Evolutionary conservation across 2,329 filamentous ascomycete genomes (phyloP).

Genomic region (Ceratocystis papillata): DNA sequence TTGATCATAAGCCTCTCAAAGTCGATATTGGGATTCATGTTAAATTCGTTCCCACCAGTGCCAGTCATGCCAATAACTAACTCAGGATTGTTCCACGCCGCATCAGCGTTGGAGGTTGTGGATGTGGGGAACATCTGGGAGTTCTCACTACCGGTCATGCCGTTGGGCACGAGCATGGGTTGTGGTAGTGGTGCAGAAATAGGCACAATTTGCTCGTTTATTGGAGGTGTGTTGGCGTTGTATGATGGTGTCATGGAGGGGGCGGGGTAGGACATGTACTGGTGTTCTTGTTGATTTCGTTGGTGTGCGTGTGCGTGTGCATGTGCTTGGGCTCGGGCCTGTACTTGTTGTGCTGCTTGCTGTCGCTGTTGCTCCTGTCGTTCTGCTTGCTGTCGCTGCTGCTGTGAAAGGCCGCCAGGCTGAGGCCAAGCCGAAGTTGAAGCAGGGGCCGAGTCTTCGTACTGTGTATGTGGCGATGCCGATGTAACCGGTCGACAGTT

Average conservation of each 20-base stretch:
- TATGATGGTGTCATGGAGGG: background rate
- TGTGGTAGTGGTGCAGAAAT: background rate
- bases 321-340: background rate
- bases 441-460: background rate
- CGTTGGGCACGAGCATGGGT: background rate
- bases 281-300: background rate
- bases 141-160: background rate
- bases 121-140: background rate
- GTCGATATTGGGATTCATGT: constrained; percentile 21
- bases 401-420: background rate
- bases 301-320: background rate
- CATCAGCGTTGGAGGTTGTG: background rate
- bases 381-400: background rate
- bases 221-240: background rate
- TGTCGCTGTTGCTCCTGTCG: background rate
- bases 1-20: constrained; percentile 25
- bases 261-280: background rate
- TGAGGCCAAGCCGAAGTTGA: background rate
- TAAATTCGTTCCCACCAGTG: background rate
- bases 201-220: background rate
- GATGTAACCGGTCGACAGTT: background rate
- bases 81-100: background rate
- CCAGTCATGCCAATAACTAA: background rate
- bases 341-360: background rate
- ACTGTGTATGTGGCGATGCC: background rate